These are phyloP conservation scores for Phanerochaete sordida DNA, from an alignment of 768 basidiomycete species.

Conservation along the genomic window DNA sequence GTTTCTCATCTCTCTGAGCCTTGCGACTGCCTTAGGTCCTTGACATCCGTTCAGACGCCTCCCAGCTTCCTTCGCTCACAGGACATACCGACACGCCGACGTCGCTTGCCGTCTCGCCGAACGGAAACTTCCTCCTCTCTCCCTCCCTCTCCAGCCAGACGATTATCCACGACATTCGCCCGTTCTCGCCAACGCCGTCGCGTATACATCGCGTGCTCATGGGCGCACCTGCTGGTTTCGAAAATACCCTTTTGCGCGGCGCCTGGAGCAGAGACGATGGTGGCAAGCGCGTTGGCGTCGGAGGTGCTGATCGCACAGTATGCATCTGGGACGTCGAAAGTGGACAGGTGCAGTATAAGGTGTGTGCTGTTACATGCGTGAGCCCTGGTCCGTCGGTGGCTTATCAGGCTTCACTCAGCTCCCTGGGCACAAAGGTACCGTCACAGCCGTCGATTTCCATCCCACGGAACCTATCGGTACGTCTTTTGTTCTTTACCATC, in stretches of 20 bases:
- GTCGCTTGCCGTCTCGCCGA: conserved; percentile 88
- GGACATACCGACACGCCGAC: conserved; percentile 94
- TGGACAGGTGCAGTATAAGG: conserved; percentile 75
- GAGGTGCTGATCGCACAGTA: conserved; percentile 86
- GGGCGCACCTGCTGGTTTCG: conserved; percentile 94
- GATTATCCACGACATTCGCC: conserved; percentile 89
- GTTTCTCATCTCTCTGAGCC: conserved; percentile 4
- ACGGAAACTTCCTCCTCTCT: conserved; percentile 82
- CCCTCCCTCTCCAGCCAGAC: conserved; percentile 88
- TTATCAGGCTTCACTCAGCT: conserved; percentile 42
- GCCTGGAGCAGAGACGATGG: conserved; percentile 88
- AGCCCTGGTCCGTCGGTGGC: background rate
- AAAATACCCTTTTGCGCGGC: conserved; percentile 77
- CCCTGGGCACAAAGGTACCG: conserved; percentile 95
- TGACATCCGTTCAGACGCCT: conserved; percentile 60
- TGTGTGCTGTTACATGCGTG: conserved; percentile 31
- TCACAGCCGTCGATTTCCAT: conserved; percentile 94
- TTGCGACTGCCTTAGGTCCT: conserved; percentile 58
- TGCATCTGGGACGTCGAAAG: conserved; percentile 87
- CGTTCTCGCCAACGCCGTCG: conserved; percentile 84
- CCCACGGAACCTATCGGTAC: conserved; percentile 92
- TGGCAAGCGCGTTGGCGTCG: conserved; percentile 79
- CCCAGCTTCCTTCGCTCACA: conserved; percentile 57
- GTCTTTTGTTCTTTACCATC: conserved; percentile 48
- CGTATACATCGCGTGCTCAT: conserved; percentile 74